These are phyloP conservation scores for Durusdinium trenchii DNA, from an alignment of 73 alveolate genomes.

Conservation along the genomic window DNA sequence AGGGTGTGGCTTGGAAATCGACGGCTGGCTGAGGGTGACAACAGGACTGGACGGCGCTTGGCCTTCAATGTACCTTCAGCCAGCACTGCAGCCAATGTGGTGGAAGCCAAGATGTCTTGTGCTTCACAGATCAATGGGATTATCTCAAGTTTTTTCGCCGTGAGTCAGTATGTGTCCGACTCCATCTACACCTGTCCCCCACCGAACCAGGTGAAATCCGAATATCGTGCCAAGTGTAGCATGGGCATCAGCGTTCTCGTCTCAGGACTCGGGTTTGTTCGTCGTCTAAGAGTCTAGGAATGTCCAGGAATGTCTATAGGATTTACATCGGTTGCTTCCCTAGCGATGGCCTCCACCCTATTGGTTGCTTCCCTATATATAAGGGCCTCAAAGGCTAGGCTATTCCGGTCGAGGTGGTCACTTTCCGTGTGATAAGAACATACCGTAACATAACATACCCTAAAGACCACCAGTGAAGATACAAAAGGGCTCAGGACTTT, in stretches of 20 bases:
- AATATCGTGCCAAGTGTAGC: slow-evolving; percentile 27
- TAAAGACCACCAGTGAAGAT: too few species aligned
- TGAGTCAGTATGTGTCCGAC: slow-evolving; percentile 44
- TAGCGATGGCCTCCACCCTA: too few species aligned
- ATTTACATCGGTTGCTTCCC: too few species aligned
- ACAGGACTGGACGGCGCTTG: slow-evolving; percentile 21
- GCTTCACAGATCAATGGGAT: slow-evolving; percentile 28
- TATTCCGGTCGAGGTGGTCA: too few species aligned
- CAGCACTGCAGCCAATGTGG: background rate
- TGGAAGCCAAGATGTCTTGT: slow-evolving; percentile 35
- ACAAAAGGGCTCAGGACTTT: too few species aligned
- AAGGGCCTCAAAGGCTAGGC: too few species aligned
- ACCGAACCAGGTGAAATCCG: background rate
- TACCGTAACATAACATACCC: too few species aligned
- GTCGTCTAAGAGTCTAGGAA: too few species aligned
- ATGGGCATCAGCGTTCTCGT: slow-evolving; percentile 49
- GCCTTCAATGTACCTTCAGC: slow-evolving; percentile 47
- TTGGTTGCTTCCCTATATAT: too few species aligned
- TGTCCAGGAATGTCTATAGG: too few species aligned
- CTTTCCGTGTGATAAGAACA: too few species aligned
- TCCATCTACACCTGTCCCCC: slow-evolving; percentile 13
- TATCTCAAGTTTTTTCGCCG: slow-evolving; percentile 26
- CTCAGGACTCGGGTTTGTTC: too few species aligned
- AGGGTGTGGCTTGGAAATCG: background rate
- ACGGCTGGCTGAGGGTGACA: background rate